phyloP scores from a whole-genome alignment of 805 yeast species.

The Babjeviella inositovora region DNA sequence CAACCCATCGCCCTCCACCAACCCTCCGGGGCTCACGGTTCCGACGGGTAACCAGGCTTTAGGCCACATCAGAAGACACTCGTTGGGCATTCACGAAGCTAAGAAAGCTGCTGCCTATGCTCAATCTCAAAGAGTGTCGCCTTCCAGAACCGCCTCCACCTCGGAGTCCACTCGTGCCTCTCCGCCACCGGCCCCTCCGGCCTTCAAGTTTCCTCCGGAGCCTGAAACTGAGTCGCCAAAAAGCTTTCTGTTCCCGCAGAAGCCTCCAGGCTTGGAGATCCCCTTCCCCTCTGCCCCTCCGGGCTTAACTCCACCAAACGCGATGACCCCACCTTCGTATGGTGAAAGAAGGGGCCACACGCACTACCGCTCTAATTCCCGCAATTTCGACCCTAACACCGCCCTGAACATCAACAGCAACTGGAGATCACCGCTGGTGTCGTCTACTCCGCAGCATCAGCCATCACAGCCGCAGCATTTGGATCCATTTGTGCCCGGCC shows the following conservation, averaged over 20 bases:
- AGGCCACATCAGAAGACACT: conserved; percentile 87
- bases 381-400: too few species aligned
- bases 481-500: conserved; percentile 56
- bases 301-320: too few species aligned
- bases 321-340: too few species aligned
- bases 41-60: conserved; percentile 16
- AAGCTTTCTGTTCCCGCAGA: conserved; percentile 14
- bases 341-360: conserved; percentile 25
- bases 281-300: too few species aligned
- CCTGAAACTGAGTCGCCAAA: too few species aligned
- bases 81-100: conserved; percentile 83
- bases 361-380: conserved; percentile 17
- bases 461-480: conserved; percentile 3
- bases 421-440: conserved; percentile 18
- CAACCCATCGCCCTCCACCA: conserved; percentile 20
- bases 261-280: too few species aligned
- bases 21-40: too few species aligned
- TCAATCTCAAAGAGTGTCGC: conserved; percentile 53
- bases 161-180: too few species aligned
- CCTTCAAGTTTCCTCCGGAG: conserved; percentile 43
- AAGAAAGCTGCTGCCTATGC: conserved; percentile 92
- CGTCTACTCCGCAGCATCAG: too few species aligned
- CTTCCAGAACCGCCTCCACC: too few species aligned
- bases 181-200: conserved; percentile 14
- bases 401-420: conserved; percentile 14